These are phyloP conservation scores for Kwoniella shivajii DNA, from an alignment of 1,284 basidiomycete genomes.

Conservation along the genomic window DNA sequence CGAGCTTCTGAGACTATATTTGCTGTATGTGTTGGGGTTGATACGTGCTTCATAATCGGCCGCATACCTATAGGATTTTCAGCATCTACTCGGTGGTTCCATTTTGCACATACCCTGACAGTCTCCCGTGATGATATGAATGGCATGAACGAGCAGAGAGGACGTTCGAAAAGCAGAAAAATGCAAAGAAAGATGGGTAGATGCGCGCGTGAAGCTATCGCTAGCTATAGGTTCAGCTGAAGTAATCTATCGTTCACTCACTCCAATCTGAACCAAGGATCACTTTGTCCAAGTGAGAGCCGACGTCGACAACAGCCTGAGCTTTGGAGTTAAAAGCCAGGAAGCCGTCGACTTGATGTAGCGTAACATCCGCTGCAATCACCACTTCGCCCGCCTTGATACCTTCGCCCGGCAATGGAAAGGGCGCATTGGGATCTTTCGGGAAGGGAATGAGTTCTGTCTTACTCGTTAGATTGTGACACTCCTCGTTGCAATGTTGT, in stretches of 20 bases:
- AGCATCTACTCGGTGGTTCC: background rate
- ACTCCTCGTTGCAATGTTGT: conserved; percentile 11
- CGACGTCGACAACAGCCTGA: background rate
- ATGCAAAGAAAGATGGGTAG: background rate
- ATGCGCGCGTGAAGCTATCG: background rate
- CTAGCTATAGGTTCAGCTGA: background rate
- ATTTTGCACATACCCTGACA: conserved; percentile 21
- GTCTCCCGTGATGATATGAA: background rate
- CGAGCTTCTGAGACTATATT: conserved; percentile 71
- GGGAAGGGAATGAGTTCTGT: conserved; percentile 19
- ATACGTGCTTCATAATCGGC: conserved; percentile 41
- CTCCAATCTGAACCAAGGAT: conserved; percentile 2
- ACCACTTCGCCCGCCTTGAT: conserved; percentile 29
- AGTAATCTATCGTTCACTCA: conserved; percentile 1
- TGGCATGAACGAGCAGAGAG: conserved; percentile 14
- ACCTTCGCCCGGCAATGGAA: conserved; percentile 47
- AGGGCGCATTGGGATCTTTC: conserved; percentile 20
- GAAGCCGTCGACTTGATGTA: background rate
- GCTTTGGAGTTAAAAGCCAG: background rate
- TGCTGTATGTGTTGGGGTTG: conserved; percentile 62
- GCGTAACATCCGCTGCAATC: conserved; percentile 19
- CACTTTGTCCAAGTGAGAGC: background rate
- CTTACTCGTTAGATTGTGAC: background rate
- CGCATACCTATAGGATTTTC: conserved; percentile 12
- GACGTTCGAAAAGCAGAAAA: conserved; percentile 7